Evolutionary conservation across 495 filamentous ascomycete genomes (phyloP).

Genomic region (Xylaria grammica): DNA sequence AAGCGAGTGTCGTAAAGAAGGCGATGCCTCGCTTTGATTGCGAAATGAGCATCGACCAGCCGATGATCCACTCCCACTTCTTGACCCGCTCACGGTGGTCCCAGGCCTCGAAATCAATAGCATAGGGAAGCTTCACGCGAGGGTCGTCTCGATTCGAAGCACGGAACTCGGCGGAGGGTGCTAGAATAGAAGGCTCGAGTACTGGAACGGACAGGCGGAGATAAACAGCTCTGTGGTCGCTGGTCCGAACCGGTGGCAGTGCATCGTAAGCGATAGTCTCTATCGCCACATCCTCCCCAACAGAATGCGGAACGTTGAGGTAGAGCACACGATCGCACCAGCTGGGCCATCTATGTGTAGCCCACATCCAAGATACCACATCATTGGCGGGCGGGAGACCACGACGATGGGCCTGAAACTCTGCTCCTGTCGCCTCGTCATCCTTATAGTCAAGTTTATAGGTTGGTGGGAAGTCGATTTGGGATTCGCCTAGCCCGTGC

Average conservation of each 20-base stretch:
- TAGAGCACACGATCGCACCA: conserved; percentile 95
- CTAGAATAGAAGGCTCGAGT: conserved; percentile 36
- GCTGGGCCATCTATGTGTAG: conserved; percentile 80
- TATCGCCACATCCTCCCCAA: conserved; percentile 42
- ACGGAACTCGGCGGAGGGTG: conserved; percentile 24
- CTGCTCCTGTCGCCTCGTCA: conserved; percentile 49
- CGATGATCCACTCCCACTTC: conserved; percentile 48
- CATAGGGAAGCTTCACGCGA: conserved; percentile 42
- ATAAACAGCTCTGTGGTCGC: conserved; percentile 85
- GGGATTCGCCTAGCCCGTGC: conserved; percentile 76
- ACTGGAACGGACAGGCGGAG: conserved; percentile 67
- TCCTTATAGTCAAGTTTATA: conserved; percentile 72
- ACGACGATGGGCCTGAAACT: conserved; percentile 30
- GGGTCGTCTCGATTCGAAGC: conserved; percentile 37
- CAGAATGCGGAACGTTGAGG: conserved; percentile 61
- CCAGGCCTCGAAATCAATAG: conserved; percentile 52
- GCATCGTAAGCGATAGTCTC: conserved; percentile 67
- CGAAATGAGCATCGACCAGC: conserved; percentile 52
- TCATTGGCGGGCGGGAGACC: conserved; percentile 29
- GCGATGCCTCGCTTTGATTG: conserved; percentile 48
- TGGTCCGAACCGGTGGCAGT: conserved; percentile 74
- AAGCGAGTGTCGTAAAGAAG: conserved; percentile 41
- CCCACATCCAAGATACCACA: conserved; percentile 71
- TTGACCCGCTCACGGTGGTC: conserved; percentile 45
- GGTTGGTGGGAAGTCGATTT: conserved; percentile 83